Conservation (phyloP, 805 yeast species). For the Teunomyces funiuensis region DNA sequence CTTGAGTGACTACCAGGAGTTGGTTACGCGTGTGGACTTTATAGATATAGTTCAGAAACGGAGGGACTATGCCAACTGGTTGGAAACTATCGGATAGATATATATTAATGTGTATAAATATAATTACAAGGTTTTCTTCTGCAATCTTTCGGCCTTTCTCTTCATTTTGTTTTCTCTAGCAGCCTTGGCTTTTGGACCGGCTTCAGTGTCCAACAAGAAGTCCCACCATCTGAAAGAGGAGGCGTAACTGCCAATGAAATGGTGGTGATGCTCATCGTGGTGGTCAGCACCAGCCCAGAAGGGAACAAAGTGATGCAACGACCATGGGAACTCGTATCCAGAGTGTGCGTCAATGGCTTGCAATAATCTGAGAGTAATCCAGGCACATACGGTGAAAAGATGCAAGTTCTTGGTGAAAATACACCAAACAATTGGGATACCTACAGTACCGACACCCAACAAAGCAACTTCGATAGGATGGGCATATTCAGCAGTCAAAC, state of each 20-base stretch:
- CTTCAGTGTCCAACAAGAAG: conserved; percentile 80
- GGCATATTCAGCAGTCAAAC: conserved; percentile 95
- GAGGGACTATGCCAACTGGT: conserved; percentile 41
- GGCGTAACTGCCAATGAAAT: conserved; percentile 93
- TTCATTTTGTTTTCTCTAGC: conserved; percentile 69
- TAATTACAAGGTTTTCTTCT: conserved; percentile 12
- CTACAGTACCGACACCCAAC: conserved; percentile 94
- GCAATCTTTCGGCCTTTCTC: conserved; percentile 48
- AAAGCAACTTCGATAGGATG: conserved; percentile 92
- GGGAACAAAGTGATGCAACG: conserved; percentile 87
- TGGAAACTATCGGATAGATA: conserved; percentile 8
- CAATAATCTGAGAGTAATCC: conserved; percentile 86
- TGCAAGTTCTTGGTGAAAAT: conserved; percentile 75
- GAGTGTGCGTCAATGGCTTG: conserved; percentile 98
- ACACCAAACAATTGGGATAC: conserved; percentile 86
- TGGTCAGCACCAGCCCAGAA: conserved; percentile 99
- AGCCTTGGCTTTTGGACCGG: conserved; percentile 77
- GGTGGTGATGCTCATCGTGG: conserved; percentile 96
- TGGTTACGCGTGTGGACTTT: conserved; percentile 53
- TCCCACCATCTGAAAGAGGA: conserved; percentile 98
- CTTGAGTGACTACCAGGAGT: conserved; percentile 42
- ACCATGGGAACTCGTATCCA: conserved; percentile 98
- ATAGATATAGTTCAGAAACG: conserved; percentile 50
- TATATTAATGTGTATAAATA: neutral
- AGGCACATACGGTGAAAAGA: conserved; percentile 80